These are phyloP conservation scores for Bipolaris sorokiniana DNA, from an alignment of 2,329 filamentous ascomycete genomes.

Conservation along the genomic window DNA sequence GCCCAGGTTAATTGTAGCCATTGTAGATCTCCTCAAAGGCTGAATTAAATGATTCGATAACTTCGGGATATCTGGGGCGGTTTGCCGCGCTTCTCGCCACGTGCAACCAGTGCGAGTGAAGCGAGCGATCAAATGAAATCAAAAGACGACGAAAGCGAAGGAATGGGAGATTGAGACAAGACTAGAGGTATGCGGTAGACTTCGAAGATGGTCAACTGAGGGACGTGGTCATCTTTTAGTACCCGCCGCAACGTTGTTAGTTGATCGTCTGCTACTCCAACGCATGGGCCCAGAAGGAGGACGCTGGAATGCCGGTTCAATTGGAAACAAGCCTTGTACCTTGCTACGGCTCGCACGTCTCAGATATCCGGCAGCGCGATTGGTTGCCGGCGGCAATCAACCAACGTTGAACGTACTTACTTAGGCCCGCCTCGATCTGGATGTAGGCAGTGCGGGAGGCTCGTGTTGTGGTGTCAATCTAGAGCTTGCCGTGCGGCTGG, in stretches of 20 bases:
- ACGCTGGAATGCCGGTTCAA: slow-evolving; percentile 47
- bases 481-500: slow-evolving; percentile 36
- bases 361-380: slow-evolving; percentile 37
- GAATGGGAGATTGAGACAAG: slow-evolving; percentile 16
- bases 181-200: slow-evolving; percentile 17
- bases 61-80: slow-evolving; percentile 34
- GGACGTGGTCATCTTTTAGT: slow-evolving; percentile 50
- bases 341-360: slow-evolving; percentile 42
- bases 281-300: slow-evolving; percentile 35
- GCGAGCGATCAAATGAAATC: slow-evolving; percentile 4
- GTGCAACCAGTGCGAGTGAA: slow-evolving; percentile 13
- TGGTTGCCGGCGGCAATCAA: slow-evolving; percentile 42
- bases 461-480: slow-evolving; percentile 37
- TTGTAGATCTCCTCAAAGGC: slow-evolving; percentile 28
- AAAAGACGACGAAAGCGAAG: neutral
- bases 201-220: slow-evolving; percentile 24
- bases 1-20: slow-evolving; percentile 41
- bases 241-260: slow-evolving; percentile 28
- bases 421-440: slow-evolving; percentile 31
- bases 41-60: slow-evolving; percentile 23
- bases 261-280: slow-evolving; percentile 30
- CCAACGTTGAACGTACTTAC: slow-evolving; percentile 39
- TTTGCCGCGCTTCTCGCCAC: slow-evolving; percentile 37
- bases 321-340: slow-evolving; percentile 47
- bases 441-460: slow-evolving; percentile 26